A percentile compares a stretch with the other conserved stretches of the same genome.
These are phyloP conservation scores for Paramecium primaurelia DNA, from an alignment of 73 alveolate species.

Conservation along the genomic window DNA sequence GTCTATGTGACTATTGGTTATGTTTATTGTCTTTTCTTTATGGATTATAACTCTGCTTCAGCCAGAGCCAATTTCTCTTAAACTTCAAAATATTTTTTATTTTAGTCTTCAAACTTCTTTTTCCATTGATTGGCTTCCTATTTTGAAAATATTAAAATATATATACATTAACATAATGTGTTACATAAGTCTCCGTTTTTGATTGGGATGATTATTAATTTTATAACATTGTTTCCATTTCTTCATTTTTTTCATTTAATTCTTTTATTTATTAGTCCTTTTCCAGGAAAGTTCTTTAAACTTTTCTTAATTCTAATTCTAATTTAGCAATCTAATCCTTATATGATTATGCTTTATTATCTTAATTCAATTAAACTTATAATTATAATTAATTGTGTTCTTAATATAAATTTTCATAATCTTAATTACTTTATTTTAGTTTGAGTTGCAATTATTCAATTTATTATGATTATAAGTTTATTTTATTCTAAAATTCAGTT, in stretches of 20 bases:
- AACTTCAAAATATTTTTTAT: background rate
- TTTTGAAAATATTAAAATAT: background rate
- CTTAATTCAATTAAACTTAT: background rate
- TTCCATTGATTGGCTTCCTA: constrained; percentile 27
- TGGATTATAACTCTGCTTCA: background rate
- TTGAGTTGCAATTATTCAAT: background rate
- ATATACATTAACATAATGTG: background rate
- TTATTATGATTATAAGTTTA: background rate
- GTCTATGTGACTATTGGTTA: background rate
- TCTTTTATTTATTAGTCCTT: constrained; percentile 1
- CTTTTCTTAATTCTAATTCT: background rate
- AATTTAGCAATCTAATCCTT: background rate
- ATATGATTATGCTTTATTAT: background rate
- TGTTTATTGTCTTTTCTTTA: background rate
- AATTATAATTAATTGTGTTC: background rate
- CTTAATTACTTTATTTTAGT: background rate
- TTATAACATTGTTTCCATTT: background rate
- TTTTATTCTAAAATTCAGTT: background rate
- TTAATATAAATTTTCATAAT: background rate
- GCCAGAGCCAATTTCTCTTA: background rate
- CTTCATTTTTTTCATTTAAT: background rate
- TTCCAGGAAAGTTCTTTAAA: background rate
- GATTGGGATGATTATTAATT: background rate
- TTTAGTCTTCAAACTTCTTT: background rate
- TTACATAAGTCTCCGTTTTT: constrained; percentile 16